A percentile compares a stretch with the other conserved stretches of the same genome.
Evolutionary conservation across 768 basidiomycete species (phyloP).

Genomic region (Lyophyllum atratum): DNA sequence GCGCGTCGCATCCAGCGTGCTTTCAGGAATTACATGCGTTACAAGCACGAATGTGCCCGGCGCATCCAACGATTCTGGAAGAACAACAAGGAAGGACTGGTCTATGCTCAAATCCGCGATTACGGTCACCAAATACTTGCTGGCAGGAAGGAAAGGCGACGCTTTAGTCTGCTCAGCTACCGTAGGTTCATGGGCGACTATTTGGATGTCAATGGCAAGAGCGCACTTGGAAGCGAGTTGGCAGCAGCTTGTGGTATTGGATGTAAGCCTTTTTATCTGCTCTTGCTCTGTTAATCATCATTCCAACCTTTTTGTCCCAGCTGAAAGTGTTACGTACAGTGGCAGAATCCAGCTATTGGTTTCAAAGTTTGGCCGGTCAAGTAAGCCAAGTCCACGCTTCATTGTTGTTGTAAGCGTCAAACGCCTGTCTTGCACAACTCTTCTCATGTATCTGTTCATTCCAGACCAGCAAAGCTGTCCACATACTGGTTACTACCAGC

Average conservation of each 20-base stretch:
- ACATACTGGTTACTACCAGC: conserved; percentile 65
- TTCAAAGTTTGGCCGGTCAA: conserved; percentile 83
- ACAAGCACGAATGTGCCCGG: conserved; percentile 92
- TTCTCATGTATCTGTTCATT: not conserved
- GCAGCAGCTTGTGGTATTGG: conserved; percentile 71
- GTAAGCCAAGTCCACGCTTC: conserved; percentile 89
- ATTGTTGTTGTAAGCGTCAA: conserved; percentile 75
- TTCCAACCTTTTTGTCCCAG: conserved; percentile 31
- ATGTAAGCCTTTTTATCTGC: conserved; percentile 45
- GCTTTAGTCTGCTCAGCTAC: conserved; percentile 93
- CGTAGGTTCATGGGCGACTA: conserved; percentile 97
- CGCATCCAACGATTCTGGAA: conserved; percentile 99
- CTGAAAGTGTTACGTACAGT: conserved; percentile 84
- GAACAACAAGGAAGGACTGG: conserved; percentile 93
- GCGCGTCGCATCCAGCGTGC: conserved; percentile 94
- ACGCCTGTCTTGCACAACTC: not conserved
- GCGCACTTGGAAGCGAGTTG: conserved; percentile 75
- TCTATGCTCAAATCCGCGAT: conserved; percentile 88
- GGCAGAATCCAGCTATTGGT: conserved; percentile 79
- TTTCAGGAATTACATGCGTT: conserved; percentile 93
- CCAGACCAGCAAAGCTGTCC: conserved; percentile 84
- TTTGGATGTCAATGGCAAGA: conserved; percentile 84
- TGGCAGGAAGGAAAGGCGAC: conserved; percentile 87
- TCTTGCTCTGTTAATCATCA: not conserved
- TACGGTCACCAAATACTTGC: conserved; percentile 93